These are phyloP conservation scores for Mangifera indica DNA, from an alignment of 345 rosid species.

Conservation along the genomic window DNA sequence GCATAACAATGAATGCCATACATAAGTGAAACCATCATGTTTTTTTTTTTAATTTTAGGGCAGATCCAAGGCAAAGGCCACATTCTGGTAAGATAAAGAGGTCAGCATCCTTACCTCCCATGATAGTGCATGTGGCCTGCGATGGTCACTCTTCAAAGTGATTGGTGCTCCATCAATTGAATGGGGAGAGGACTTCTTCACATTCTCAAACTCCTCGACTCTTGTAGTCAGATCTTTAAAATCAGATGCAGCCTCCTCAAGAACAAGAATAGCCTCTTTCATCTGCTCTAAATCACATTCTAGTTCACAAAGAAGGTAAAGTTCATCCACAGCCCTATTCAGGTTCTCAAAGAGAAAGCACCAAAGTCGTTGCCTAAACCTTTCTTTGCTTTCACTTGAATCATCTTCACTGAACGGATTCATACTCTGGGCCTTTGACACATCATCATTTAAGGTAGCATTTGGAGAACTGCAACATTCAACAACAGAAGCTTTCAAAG, in stretches of 20 bases:
- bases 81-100: slow-evolving; percentile 3
- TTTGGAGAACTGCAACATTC: slow-evolving; percentile 21
- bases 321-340: slow-evolving; percentile 79
- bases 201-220: slow-evolving; percentile 63
- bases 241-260: slow-evolving; percentile 71
- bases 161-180: slow-evolving; percentile 39
- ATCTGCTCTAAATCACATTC: slow-evolving; percentile 75
- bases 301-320: slow-evolving; percentile 72
- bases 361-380: slow-evolving; percentile 78
- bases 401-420: slow-evolving; percentile 43
- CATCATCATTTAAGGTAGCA: slow-evolving; percentile 17
- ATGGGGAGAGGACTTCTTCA: slow-evolving; percentile 47
- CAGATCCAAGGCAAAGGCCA: slow-evolving; percentile 5
- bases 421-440: slow-evolving; percentile 29
- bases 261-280: slow-evolving; percentile 80
- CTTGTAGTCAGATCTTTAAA: slow-evolving; percentile 57
- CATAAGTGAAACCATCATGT: neutral
- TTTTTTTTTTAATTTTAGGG: neutral
- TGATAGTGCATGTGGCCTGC: slow-evolving; percentile 82
- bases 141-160: slow-evolving; percentile 60
- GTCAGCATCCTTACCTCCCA: slow-evolving; percentile 63
- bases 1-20: neutral
- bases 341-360: slow-evolving; percentile 81
- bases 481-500: slow-evolving; percentile 17
- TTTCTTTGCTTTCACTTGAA: slow-evolving; percentile 68